phyloP scores from a whole-genome alignment of 2,329 filamentous ascomycete species.

The Neodidymelliopsis sp. region DNA sequence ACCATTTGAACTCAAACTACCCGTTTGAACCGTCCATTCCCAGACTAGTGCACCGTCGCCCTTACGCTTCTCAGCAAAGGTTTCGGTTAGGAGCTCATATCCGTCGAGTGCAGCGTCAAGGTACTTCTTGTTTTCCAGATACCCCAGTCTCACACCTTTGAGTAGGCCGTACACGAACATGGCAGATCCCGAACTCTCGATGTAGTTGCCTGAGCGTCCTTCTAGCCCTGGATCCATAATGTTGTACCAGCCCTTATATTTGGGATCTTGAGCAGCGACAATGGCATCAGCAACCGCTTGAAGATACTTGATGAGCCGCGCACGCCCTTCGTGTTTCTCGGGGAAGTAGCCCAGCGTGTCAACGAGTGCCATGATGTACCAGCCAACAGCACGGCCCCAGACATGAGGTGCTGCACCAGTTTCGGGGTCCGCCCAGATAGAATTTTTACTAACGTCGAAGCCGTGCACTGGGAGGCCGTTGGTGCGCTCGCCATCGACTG shows the following conservation, averaged over 20 bases:
- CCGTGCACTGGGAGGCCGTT: slow-evolving; percentile 61
- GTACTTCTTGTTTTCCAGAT: slow-evolving; percentile 17
- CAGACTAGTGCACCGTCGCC: slow-evolving; percentile 17
- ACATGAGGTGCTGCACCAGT: slow-evolving; percentile 61
- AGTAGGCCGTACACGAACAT: slow-evolving; percentile 65
- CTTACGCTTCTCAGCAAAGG: slow-evolving; percentile 13
- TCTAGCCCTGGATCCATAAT: slow-evolving; percentile 57
- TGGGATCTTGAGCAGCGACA: slow-evolving; percentile 38
- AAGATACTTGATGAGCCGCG: slow-evolving; percentile 38
- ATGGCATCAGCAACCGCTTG: slow-evolving; percentile 42
- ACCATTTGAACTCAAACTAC: slow-evolving; percentile 23
- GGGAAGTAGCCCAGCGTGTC: slow-evolving; percentile 54
- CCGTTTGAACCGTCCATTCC: slow-evolving; percentile 21
- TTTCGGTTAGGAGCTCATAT: slow-evolving; percentile 20
- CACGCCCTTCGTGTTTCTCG: slow-evolving; percentile 16
- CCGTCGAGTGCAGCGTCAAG: slow-evolving; percentile 14
- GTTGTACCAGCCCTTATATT: slow-evolving; percentile 63
- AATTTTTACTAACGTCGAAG: slow-evolving; percentile 59
- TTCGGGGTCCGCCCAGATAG: slow-evolving; percentile 59
- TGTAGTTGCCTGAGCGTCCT: slow-evolving; percentile 60
- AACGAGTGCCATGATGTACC: slow-evolving; percentile 61
- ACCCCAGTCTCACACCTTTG: slow-evolving; percentile 42
- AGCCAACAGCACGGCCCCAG: slow-evolving; percentile 61
- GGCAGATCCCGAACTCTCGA: slow-evolving; percentile 65
- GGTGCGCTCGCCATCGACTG: slow-evolving; percentile 47